Base-by-base conservation (phyloP, 306 rosid genomes). In the Argentina anserina region DNA sequence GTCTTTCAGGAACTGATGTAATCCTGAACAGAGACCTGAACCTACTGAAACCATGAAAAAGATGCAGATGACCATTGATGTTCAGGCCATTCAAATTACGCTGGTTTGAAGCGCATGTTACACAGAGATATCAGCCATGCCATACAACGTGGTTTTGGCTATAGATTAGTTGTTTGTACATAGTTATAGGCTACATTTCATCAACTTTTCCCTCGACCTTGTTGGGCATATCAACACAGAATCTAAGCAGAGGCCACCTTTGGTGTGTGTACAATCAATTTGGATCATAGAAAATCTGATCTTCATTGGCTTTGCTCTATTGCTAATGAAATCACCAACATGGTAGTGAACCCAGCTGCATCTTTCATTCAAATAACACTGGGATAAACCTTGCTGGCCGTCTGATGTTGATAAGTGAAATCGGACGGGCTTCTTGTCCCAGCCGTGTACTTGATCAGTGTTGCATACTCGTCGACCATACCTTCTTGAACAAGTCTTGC, bases 231-330 rank as follows among this genome's bases (percentile, higher is more conserved):
- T 83, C 33, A 84, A 71, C 34, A 84, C 91, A 33, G 87, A 88
- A 55, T 93, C 98, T 0, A 93, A 81, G 78, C 87, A 86, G 10
- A 93, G 88, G n/a, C 97, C 97, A 66, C 94, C 98, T 80, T 93
- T 93, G 66, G 87, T 84, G 82, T 93, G 98, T 0, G 96, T 91
- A 68, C 98, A 93, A 76, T 93, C 98, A 62, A 93, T 89, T 76
- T 91, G 97, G 82, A 82, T 79, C 98, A 91, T 79, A 0, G 94
- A 93, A 78, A 93, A 87, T 20, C 85, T 91, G 5, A 87, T 76
- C 25, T 34, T 87, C 34, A 75, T 66, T 17, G 63, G 36, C 63
- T 50, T 63, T 0, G 85, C 59, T 52, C 58, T 80, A 0, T 74
- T 74, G 7, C 84, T 49, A 0, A 49, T 60, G 78, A 93, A 91